A percentile compares a stretch with the other conserved stretches of the same genome.
These are phyloP conservation scores for Boechera divaricarpa DNA, from an alignment of 345 rosid genomes.

Conservation along the genomic window DNA sequence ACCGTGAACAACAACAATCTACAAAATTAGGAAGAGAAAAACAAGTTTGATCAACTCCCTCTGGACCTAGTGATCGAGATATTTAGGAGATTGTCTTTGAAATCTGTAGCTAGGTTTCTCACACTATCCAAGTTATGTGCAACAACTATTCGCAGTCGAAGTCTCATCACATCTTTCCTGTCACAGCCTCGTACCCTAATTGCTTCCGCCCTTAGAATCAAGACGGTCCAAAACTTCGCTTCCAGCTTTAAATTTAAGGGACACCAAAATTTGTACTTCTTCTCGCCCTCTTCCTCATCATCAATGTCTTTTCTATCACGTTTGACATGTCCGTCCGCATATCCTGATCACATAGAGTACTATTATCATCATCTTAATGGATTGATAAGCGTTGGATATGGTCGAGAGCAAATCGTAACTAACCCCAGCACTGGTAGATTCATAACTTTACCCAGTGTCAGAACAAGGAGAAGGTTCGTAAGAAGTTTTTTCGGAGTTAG, in stretches of 20 bases:
- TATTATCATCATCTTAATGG: not conserved
- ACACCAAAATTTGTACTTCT: not conserved
- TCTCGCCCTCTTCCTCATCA: not conserved
- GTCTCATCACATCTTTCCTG: not conserved
- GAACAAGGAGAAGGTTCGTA: not conserved
- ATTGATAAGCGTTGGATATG: not conserved
- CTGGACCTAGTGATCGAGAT: not conserved
- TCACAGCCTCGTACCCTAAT: not conserved
- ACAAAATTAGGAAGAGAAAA: not conserved
- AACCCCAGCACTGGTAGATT: not conserved
- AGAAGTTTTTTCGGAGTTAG: not conserved
- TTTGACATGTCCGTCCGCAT: not conserved
- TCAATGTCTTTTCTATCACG: constrained; percentile 14
- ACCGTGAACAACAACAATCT: not conserved
- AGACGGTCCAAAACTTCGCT: no score
- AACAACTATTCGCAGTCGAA: not conserved
- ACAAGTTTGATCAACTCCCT: not conserved
- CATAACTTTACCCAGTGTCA: not conserved
- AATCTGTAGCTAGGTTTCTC: constrained; percentile 7
- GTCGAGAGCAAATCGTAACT: not conserved
- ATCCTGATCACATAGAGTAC: not conserved
- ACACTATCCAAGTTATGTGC: constrained; percentile 20
- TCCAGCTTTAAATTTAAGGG: no score
- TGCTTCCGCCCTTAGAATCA: not conserved
- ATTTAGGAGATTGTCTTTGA: not conserved